Base-by-base conservation (phyloP, 2,329 filamentous ascomycete genomes). In the Pseudogymnoascus sp. region DNA sequence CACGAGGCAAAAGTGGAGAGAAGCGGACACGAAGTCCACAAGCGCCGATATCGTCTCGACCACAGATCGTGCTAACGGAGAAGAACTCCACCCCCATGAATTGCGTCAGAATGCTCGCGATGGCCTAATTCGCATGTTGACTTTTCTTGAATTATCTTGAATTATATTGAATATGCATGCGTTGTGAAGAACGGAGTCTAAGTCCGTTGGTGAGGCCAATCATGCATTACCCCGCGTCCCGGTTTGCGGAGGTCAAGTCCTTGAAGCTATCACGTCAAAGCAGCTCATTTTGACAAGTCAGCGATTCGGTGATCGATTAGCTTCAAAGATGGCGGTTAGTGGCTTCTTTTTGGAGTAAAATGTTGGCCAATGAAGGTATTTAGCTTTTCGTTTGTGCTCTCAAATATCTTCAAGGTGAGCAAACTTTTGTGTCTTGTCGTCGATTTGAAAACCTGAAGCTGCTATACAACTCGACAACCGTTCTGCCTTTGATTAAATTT, bases 261-360 rank as follows among this genome's bases (percentile, higher is more conserved):
- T 33, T 31, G 50, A 56, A 22, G 50, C n/a, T 56, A 56, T 56
- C 50, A 56, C 50, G 50, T 56, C 50, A 56, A 33, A 56, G 50
- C 50, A 56, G 50, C 28, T 56, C 50, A 56, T 56, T 56, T 33
- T 56, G 50, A 56, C 26, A 56, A 33, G 50, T 33, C n/a, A 19
- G 50, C 50, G 28, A 56, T 56, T 19, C 6, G 50, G 28, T 19
- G 26, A 56, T 56, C n/a, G 26, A 56, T 19, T 26, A 56, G 50
- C 50, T 56, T 56, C n/a, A 31, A 12, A 56, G n/a, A 33, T 19
- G 50, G 33, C n/a, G n/a, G 50, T 11, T 56, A 56, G n/a, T 16
- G 50, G 50, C 14, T n/a, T 26, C 22, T 3, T 56, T 56, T 19
- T 33, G 28, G n/a, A 10, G 50, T 56, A 16, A 1, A 2, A 56